Base-by-base conservation (phyloP, 495 filamentous ascomycete genomes). In the Gamarada debralockiae region DNA sequence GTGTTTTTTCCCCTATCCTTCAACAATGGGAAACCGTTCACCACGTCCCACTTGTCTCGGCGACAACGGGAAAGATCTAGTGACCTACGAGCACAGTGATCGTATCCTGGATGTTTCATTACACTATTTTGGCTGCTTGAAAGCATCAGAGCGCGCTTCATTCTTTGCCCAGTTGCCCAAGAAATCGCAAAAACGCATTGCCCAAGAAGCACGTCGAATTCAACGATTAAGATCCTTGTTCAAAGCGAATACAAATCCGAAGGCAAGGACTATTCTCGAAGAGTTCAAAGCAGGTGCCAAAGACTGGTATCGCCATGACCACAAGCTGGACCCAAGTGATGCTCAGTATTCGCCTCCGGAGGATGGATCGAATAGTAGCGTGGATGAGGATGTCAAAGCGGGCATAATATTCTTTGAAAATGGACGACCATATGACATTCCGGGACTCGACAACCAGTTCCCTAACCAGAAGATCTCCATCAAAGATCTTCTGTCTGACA, bases 181-280 rank as follows among this genome's bases (percentile, higher is more conserved):
- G 18, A 50, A 66, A n/a, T 65, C 63, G 63, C 0, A 59, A 40
- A 4, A 63, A 3, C 59, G 64, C 21, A 18, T 54, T 1, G 1
- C 45, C 1, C 47, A 59, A 36, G 2, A 55, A 13, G 3, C n/a
- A 8, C 4, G n/a, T 48, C 21, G 18, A 59, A 13, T 57, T 55
- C 3, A 3, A 53, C 17, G 10, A 17, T 33, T 13, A 3, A 50
- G 47, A n/a, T 17, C 34, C 1, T 24, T 29, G 13, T 39, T 50
- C 23, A 33, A 39, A 39, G 47, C 31, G 14, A 15, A 23, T 17
- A 8, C 34, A 22, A 24, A 37, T 6, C 25, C 47, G 10, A 23
- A 38, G n/a, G 31, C 21, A n/a, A 24, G 43, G n/a, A 29, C n/a
- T 5, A 15, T 24, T 13, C 43, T 29, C 13, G 14, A n/a, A 14